phyloP scores from a whole-genome alignment of 805 yeast genomes.

The Pichia membranifaciens region DNA sequence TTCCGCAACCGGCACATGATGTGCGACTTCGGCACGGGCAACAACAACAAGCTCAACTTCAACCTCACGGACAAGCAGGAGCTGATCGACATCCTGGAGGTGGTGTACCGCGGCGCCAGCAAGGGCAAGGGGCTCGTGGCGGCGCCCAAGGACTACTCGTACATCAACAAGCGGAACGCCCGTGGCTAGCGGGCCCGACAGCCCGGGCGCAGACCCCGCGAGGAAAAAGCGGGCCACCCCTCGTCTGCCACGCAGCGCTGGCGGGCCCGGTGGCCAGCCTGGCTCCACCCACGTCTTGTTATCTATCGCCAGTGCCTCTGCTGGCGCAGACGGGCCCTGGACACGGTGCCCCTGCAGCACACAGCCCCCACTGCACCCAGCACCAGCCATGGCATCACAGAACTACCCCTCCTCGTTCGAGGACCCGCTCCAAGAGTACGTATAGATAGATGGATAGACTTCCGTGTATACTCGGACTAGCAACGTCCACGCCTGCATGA shows the following conservation, averaged over 20 bases:
- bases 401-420: conserved; percentile 49
- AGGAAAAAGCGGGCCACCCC: too few relatives aligned
- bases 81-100: conserved; percentile 83
- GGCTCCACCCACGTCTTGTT: too few relatives aligned
- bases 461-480: neutral
- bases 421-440: conserved; percentile 43
- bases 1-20: conserved; percentile 91
- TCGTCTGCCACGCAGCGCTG: too few relatives aligned
- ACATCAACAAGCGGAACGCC: conserved; percentile 1
- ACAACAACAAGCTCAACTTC: conserved; percentile 90
- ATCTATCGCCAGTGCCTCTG: too few relatives aligned
- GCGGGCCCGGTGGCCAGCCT: too few relatives aligned
- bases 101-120: conserved; percentile 82
- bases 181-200: too few relatives aligned
- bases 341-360: too few relatives aligned
- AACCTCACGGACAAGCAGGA: conserved; percentile 75
- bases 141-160: conserved; percentile 63
- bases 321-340: too few relatives aligned
- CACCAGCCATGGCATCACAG: conserved; percentile 30
- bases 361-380: neutral
- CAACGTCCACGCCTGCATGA: neutral
- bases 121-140: conserved; percentile 90
- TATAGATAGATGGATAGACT: conserved; percentile 11
- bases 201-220: too few relatives aligned
- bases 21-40: conserved; percentile 98